Evolutionary conservation across 2,329 filamentous ascomycete species (phyloP).

Genomic region (Xylaria arbuscula): DNA sequence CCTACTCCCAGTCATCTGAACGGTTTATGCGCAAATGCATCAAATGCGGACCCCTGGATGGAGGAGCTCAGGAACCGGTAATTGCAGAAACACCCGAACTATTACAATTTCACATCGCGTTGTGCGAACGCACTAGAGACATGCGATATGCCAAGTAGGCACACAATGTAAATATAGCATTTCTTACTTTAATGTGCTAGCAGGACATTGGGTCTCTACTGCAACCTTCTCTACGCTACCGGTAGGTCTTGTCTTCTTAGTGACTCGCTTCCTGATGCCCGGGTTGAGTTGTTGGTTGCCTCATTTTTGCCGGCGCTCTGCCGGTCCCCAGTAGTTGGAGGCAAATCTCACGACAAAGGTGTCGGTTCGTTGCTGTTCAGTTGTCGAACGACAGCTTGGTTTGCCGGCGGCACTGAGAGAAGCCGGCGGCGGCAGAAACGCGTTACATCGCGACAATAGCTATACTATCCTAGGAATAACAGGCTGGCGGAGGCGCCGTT

Average conservation of each 20-base stretch:
- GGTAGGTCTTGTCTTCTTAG: neutral
- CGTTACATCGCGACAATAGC: neutral
- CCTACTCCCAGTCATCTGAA: slow-evolving; percentile 12
- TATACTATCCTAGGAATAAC: neutral
- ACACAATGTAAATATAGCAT: neutral
- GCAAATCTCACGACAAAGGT: slow-evolving; percentile 20
- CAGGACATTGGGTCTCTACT: neutral
- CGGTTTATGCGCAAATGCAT: slow-evolving; percentile 26
- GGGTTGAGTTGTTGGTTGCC: neutral
- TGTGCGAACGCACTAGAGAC: slow-evolving; percentile 7
- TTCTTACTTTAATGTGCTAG: neutral
- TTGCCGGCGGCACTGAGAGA: slow-evolving; percentile 37
- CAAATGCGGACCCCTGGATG: slow-evolving; percentile 26
- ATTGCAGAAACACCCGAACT: slow-evolving; percentile 24
- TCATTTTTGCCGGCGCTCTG: slow-evolving; percentile 8
- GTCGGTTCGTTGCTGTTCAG: slow-evolving; percentile 13
- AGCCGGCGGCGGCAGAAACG: slow-evolving; percentile 37
- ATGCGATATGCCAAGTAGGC: neutral
- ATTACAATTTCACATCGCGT: slow-evolving; percentile 2
- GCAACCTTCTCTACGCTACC: neutral
- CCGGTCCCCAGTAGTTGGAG: slow-evolving; percentile 15
- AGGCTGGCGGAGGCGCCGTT: slow-evolving; percentile 9
- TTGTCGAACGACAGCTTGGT: neutral
- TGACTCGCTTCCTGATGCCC: neutral
- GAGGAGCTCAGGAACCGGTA: slow-evolving; percentile 31